These are phyloP conservation scores for Flaveria trinervia DNA, from an alignment of 129 eudicot species.

Conservation along the genomic window DNA sequence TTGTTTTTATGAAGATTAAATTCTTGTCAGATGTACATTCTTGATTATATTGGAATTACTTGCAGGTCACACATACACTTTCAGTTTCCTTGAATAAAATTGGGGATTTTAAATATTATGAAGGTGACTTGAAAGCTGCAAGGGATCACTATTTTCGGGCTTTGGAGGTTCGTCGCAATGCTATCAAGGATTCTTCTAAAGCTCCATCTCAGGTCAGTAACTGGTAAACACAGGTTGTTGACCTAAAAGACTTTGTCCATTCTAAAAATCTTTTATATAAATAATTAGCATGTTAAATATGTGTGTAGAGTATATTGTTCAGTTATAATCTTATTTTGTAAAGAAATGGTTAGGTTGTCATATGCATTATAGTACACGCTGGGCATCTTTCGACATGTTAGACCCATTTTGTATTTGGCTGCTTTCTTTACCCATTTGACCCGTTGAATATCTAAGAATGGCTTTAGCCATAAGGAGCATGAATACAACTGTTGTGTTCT, in stretches of 20 bases:
- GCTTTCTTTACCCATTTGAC: background rate
- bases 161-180: conserved; percentile 73
- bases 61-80: conserved; percentile 89
- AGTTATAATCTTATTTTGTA: background rate
- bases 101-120: conserved; percentile 90
- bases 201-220: conserved; percentile 53
- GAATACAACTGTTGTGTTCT: background rate
- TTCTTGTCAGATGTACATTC: background rate
- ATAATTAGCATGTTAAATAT: background rate
- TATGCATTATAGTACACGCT: background rate
- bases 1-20: background rate
- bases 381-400: background rate
- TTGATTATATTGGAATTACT: conserved; percentile 4
- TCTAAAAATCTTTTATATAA: background rate
- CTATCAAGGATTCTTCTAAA: conserved; percentile 59
- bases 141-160: conserved; percentile 66
- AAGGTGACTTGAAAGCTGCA: conserved; percentile 75
- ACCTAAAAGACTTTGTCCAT: background rate
- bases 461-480: background rate
- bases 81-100: conserved; percentile 89
- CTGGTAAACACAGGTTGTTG: background rate
- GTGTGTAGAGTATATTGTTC: background rate
- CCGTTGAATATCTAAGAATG: background rate
- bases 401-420: background rate
- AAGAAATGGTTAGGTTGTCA: background rate